phyloP scores from a whole-genome alignment of 441 rosid species.

The Aleurites moluccanus region DNA sequence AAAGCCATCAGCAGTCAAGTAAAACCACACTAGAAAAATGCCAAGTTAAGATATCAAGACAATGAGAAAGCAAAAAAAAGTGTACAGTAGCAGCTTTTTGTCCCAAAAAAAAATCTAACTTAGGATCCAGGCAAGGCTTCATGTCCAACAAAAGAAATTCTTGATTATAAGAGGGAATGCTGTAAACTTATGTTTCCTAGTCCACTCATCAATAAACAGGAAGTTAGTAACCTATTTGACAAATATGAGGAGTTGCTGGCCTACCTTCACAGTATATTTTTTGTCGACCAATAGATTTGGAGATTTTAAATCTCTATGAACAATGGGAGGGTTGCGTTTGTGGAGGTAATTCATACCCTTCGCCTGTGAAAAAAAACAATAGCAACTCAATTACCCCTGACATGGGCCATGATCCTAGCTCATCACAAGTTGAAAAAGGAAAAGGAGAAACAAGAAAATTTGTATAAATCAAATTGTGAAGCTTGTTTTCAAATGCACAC shows the following conservation, averaged over 20 bases:
- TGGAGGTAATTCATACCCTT: slow-evolving; percentile 99
- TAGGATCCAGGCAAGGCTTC: slow-evolving; percentile 13
- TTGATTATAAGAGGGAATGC: neutral
- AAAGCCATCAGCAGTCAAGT: slow-evolving; percentile 9
- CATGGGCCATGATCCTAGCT: slow-evolving; percentile 14
- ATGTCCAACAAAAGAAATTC: neutral
- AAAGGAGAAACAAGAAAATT: neutral
- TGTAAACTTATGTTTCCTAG: slow-evolving; percentile 5
- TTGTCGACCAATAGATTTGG: slow-evolving; percentile 97
- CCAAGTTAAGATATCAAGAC: no score
- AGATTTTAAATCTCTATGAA: slow-evolving; percentile 97
- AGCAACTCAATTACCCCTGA: slow-evolving; percentile 22
- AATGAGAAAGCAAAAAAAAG: no score
- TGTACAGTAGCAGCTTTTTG: neutral
- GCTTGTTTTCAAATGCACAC: slow-evolving; percentile 42
- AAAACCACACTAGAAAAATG: neutral
- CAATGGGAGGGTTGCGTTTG: slow-evolving; percentile 88
- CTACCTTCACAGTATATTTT: slow-evolving; percentile 94
- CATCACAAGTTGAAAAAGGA: slow-evolving; percentile 7
- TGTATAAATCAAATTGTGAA: neutral
- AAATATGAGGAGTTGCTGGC: slow-evolving; percentile 8
- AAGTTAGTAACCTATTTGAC: neutral
- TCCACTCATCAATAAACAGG: neutral
- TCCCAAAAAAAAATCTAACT: neutral
- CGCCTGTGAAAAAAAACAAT: slow-evolving; percentile 56